Base-by-base conservation (phyloP, 257 asterid species). In the Nicotiana tomentosiformis region DNA sequence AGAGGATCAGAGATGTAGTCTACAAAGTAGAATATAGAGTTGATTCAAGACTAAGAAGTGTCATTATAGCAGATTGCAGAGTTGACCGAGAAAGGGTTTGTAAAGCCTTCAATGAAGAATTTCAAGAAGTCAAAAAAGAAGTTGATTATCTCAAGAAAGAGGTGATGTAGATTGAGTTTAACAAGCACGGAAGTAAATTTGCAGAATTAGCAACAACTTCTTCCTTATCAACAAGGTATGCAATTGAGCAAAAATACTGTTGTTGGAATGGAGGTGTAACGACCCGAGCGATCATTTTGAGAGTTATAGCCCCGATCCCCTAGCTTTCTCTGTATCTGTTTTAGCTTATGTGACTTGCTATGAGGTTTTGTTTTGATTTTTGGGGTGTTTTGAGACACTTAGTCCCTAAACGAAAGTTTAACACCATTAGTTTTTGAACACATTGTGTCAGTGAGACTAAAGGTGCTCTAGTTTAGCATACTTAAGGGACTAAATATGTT, bases 11-110 rank as follows among this genome's bases (percentile, higher is more conserved):
- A 81, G 84, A 81, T 51, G 82, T 32, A 14, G 33, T 78, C 0
- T 39, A 77, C 60, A 61, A 37, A 77, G 87, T 53, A 3, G 82
- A 78, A 77, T 81, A 86, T 66, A 39, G 12, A 30, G 10, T 86
- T 4, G 83, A 86, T 23, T 62, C 80, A 20, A 57, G 23, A 43
- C 14, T 81, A 26, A 68, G 65, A 0, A 14, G 8, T 7, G 69
- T 66, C 6, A 2, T 55, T n/a, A 53, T 39, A 17, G 77, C 39
- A 23, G 37, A 64, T 64, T 3, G 1, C 0, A 26, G 10, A 29
- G 1, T 26, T 1, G 4, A 61, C 0, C 17, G 7, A 14, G 15
- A 64, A 64, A 11, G 2, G 68, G 69, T 79, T 26, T 35, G 14
- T 39, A 23, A 0, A 4, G 3, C 5, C 61, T 80, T 23, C 16